These are phyloP conservation scores for Heliamphora exappendiculata DNA, from an alignment of 148 eudicot genomes.

Conservation along the genomic window DNA sequence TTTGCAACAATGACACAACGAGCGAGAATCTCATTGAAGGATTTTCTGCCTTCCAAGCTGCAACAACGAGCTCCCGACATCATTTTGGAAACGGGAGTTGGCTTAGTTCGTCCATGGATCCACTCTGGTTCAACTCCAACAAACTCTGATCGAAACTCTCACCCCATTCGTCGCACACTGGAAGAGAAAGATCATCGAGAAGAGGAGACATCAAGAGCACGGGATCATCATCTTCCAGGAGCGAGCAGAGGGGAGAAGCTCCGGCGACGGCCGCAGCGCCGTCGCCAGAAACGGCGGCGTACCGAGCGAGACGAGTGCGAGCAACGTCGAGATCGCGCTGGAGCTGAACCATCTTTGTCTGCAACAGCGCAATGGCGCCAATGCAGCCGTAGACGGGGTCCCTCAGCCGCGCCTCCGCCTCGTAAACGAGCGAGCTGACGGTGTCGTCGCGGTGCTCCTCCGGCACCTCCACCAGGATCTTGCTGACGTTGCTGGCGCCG, in stretches of 20 bases:
- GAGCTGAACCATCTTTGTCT: conserved; percentile 47
- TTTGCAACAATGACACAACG: neutral
- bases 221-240: neutral
- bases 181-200: neutral
- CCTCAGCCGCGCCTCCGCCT: conserved; percentile 71
- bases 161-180: conserved; percentile 7
- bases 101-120: conserved; percentile 13
- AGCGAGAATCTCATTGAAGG: neutral
- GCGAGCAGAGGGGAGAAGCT: neutral
- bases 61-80: neutral
- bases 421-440: conserved; percentile 59
- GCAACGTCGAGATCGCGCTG: conserved; percentile 60
- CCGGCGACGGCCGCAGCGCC: neutral
- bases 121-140: conserved; percentile 15
- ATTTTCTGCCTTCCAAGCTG: too few relatives aligned
- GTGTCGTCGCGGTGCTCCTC: conserved; percentile 64
- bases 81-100: conserved; percentile 13
- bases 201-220: conserved; percentile 1
- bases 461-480: conserved; percentile 59
- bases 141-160: conserved; percentile 7
- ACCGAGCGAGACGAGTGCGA: conserved; percentile 44
- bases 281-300: conserved; percentile 1
- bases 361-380: conserved; percentile 60
- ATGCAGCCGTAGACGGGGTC: conserved; percentile 91
- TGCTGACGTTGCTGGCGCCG: conserved; percentile 83